Percentiles rank a stretch among this genome's conserved stretches.
These are phyloP conservation scores for Excoecaria agallocha DNA, from an alignment of 345 rosid genomes.

Conservation along the genomic window DNA sequence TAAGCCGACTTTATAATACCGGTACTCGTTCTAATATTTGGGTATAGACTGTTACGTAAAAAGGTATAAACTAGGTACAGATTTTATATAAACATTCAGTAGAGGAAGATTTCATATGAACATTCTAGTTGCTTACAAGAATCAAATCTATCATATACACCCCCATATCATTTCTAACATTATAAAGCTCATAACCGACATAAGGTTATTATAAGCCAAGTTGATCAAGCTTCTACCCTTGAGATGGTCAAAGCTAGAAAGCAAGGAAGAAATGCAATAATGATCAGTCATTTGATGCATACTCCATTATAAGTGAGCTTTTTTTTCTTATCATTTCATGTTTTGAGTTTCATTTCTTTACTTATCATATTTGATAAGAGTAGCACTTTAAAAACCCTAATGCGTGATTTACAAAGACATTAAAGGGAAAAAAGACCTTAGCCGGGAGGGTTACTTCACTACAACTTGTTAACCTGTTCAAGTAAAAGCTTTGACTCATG, in stretches of 20 bases:
- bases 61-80: no score
- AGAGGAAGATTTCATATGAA: no score
- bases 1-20: no score
- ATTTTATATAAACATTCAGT: no score
- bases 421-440: not conserved
- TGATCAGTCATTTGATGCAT: not conserved
- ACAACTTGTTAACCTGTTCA: slow-evolving; percentile 2
- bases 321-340: not conserved
- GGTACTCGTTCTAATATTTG: no score
- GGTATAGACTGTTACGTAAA: no score
- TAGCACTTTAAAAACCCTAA: not conserved
- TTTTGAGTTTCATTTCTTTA: not conserved
- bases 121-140: not conserved
- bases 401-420: not conserved
- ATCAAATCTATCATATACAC: not conserved
- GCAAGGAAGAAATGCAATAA: not conserved
- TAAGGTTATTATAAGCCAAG: not conserved
- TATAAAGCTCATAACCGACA: not conserved
- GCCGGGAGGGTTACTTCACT: not conserved
- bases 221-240: not conserved
- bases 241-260: not conserved
- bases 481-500: slow-evolving; percentile 30
- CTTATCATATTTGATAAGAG: not conserved
- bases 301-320: not conserved
- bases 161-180: not conserved